These are phyloP conservation scores for Globisporangium uncinulatum DNA, from an alignment of 352 stramenopile species.

Conservation along the genomic window DNA sequence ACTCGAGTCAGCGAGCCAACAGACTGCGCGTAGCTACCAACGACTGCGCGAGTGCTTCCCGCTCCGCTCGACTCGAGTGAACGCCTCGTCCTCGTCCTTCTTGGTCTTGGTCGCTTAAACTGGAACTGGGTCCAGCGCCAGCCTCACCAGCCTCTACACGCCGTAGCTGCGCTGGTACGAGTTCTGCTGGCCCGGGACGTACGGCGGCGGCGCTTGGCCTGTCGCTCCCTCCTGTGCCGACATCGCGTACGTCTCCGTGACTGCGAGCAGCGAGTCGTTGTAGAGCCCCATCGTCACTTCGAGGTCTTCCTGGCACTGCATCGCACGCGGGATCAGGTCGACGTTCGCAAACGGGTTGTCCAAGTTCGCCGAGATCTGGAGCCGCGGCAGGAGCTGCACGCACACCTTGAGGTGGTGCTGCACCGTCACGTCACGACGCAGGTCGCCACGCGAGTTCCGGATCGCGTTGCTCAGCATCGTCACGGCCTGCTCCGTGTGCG, in stretches of 20 bases:
- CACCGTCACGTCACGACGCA: conserved; percentile 73
- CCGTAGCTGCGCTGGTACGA: conserved; percentile 87
- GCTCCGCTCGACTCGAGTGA: conserved; percentile 2
- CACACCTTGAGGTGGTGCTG: conserved; percentile 86
- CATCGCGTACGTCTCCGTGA: conserved; percentile 82
- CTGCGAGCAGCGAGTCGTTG: conserved; percentile 84
- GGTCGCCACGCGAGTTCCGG: conserved; percentile 70
- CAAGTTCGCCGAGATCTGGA: conserved; percentile 86
- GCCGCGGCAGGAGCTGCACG: conserved; percentile 74
- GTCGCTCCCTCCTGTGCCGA: conserved; percentile 55
- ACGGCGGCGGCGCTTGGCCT: conserved; percentile 66
- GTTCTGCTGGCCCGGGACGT: conserved; percentile 86
- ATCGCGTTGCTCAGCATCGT: conserved; percentile 72
- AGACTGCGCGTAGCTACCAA: conserved; percentile 12
- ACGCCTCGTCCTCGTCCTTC: no score
- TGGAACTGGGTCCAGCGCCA: background rate
- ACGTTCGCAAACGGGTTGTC: conserved; percentile 88
- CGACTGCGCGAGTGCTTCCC: conserved; percentile 6
- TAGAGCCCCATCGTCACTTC: conserved; percentile 86
- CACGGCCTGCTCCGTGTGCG: conserved; percentile 79
- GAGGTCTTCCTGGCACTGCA: conserved; percentile 86
- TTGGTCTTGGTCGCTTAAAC: no score
- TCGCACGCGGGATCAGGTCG: conserved; percentile 80
- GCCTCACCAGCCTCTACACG: conserved; percentile 33
- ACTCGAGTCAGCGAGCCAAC: background rate